These are phyloP conservation scores for Microdochium paspali DNA, from an alignment of 2,329 filamentous ascomycete species.

Conservation along the genomic window DNA sequence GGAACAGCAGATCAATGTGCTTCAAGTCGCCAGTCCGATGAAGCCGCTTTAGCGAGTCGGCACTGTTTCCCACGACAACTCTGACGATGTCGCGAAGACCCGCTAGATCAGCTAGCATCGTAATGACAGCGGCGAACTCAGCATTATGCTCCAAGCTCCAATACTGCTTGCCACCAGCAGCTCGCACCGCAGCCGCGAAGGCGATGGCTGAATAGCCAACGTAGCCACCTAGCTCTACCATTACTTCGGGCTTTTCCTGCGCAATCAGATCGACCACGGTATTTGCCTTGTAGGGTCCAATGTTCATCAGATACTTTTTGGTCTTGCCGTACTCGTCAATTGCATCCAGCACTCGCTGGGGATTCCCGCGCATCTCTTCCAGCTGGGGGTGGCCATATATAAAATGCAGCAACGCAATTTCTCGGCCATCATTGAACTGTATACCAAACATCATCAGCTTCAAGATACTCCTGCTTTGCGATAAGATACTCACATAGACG, in stretches of 20 bases:
- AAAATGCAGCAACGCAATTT: slow-evolving; percentile 63
- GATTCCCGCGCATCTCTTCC: slow-evolving; percentile 54
- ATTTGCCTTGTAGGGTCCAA: slow-evolving; percentile 64
- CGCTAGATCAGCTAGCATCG: slow-evolving; percentile 61
- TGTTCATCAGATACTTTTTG: slow-evolving; percentile 70
- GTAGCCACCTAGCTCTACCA: slow-evolving; percentile 76
- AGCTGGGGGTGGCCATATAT: slow-evolving; percentile 54
- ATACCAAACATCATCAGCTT: neutral
- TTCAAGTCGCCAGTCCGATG: slow-evolving; percentile 40
- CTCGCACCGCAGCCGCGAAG: slow-evolving; percentile 57
- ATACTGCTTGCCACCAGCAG: slow-evolving; percentile 55
- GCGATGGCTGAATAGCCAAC: slow-evolving; percentile 74
- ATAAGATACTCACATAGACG: slow-evolving; percentile 18
- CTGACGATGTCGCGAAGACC: slow-evolving; percentile 62
- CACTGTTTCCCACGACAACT: slow-evolving; percentile 61
- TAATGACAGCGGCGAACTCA: slow-evolving; percentile 62
- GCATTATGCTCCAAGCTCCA: slow-evolving; percentile 66
- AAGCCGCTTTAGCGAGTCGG: slow-evolving; percentile 54
- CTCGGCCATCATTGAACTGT: slow-evolving; percentile 60
- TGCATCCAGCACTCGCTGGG: slow-evolving; percentile 51
- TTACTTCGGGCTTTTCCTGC: slow-evolving; percentile 53
- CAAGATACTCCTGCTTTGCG: neutral
- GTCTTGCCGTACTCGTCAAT: slow-evolving; percentile 63
- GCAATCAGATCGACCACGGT: slow-evolving; percentile 62
- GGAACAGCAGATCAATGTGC: slow-evolving; percentile 62